Evolutionary conservation across 208 protist genomes (phyloP).

Genomic region (Acanthamoeba triangularis): DNA sequence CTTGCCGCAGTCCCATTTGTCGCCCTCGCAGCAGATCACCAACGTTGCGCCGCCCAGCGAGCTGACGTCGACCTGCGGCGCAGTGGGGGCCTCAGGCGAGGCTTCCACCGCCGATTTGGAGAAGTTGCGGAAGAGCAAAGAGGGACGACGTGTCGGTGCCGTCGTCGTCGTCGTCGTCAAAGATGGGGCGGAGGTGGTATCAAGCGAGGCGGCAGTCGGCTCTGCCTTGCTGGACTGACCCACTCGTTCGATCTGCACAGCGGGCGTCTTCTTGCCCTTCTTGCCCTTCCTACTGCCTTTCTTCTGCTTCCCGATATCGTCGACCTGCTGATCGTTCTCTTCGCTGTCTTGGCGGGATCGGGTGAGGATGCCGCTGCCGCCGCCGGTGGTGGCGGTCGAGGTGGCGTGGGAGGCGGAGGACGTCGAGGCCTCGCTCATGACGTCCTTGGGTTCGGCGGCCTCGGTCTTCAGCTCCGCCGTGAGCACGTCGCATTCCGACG

Average conservation of each 20-base stretch:
- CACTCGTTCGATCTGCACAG: background rate
- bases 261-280: background rate
- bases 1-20: background rate
- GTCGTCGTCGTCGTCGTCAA: no score
- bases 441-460: background rate
- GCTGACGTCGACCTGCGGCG: background rate
- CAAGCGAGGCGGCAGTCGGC: no score
- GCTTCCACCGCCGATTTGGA: background rate
- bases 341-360: background rate
- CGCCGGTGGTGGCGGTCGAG: background rate
- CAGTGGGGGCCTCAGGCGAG: background rate
- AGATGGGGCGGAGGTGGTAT: no score
- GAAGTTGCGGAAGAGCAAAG: background rate
- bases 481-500: background rate
- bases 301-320: background rate
- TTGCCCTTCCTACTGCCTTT: background rate
- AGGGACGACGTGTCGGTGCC: background rate
- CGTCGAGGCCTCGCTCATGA: background rate
- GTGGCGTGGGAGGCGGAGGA: background rate
- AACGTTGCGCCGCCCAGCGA: background rate
- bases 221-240: background rate
- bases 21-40: background rate
- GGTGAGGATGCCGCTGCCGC: background rate
- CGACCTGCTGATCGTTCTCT: slow-evolving; percentile 17
- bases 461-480: background rate